These are phyloP conservation scores for Hypoxylon sp. DNA, from an alignment of 2,329 filamentous ascomycete genomes.

Conservation along the genomic window DNA sequence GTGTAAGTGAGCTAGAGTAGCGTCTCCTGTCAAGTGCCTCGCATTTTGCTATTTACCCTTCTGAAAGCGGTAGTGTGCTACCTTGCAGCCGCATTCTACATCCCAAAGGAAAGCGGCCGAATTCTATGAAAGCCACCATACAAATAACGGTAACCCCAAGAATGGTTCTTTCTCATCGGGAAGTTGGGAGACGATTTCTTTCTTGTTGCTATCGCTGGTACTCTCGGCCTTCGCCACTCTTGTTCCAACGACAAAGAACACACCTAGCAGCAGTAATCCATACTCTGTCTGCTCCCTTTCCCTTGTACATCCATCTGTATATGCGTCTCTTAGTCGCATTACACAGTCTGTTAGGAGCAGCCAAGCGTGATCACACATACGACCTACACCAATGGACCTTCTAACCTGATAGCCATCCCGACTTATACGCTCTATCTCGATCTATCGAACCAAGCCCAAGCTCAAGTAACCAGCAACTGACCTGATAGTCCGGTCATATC, in stretches of 20 bases:
- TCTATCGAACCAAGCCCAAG: background rate
- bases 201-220: slow-evolving; percentile 32
- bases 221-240: slow-evolving; percentile 10
- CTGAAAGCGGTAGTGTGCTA: slow-evolving; percentile 44
- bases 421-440: slow-evolving; percentile 3
- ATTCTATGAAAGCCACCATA: slow-evolving; percentile 37
- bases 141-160: slow-evolving; percentile 44
- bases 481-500: slow-evolving; percentile 10
- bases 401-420: slow-evolving; percentile 8
- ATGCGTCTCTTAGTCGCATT: slow-evolving; percentile 18
- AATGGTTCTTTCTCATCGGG: slow-evolving; percentile 37
- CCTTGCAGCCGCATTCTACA: slow-evolving; percentile 30
- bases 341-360: slow-evolving; percentile 18
- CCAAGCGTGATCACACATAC: slow-evolving; percentile 21
- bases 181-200: slow-evolving; percentile 34
- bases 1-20: slow-evolving; percentile 35
- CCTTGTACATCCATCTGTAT: slow-evolving; percentile 13
- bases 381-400: background rate
- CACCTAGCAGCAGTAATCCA: slow-evolving; percentile 27
- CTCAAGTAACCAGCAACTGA: slow-evolving; percentile 11
- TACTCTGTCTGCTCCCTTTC: slow-evolving; percentile 18
- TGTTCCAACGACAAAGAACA: slow-evolving; percentile 41
- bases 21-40: slow-evolving; percentile 23
- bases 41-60: slow-evolving; percentile 36
- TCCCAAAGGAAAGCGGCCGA: slow-evolving; percentile 35